Evolutionary conservation across 2,329 filamentous ascomycete species (phyloP).

Genomic region (Chalara sp.): DNA sequence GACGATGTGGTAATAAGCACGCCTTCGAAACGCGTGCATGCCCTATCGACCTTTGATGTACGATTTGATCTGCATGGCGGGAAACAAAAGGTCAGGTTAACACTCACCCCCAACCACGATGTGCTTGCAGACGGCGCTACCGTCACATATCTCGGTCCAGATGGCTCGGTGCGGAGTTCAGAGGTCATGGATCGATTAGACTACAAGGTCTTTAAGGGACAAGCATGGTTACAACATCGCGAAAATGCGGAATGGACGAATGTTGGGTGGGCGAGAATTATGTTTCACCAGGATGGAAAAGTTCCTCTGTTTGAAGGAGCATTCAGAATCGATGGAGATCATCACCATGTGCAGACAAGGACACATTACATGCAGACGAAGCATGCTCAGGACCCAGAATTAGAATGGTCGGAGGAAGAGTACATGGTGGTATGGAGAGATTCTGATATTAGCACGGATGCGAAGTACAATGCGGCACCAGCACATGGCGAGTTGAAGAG

Average conservation of each 20-base stretch:
- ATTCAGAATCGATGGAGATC: slow-evolving; percentile 72
- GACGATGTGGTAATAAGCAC: slow-evolving; percentile 73
- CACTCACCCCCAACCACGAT: slow-evolving; percentile 85
- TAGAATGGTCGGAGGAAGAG: slow-evolving; percentile 49
- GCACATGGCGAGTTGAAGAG: slow-evolving; percentile 37
- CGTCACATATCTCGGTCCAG: slow-evolving; percentile 62
- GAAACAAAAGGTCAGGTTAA: slow-evolving; percentile 66
- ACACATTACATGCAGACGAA: slow-evolving; percentile 68
- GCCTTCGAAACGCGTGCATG: slow-evolving; percentile 70
- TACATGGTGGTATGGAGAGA: slow-evolving; percentile 90
- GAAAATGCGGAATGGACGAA: slow-evolving; percentile 63
- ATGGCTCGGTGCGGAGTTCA: slow-evolving; percentile 61
- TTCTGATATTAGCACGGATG: slow-evolving; percentile 60
- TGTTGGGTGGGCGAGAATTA: slow-evolving; percentile 81
- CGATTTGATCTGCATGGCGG: slow-evolving; percentile 67
- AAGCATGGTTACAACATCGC: slow-evolving; percentile 60
- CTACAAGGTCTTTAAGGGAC: slow-evolving; percentile 80
- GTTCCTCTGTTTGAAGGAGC: slow-evolving; percentile 83
- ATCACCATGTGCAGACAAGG: slow-evolving; percentile 79
- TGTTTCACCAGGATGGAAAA: slow-evolving; percentile 68
- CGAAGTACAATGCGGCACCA: slow-evolving; percentile 36
- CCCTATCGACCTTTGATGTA: slow-evolving; percentile 77
- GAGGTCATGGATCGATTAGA: slow-evolving; percentile 65
- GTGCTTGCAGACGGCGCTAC: slow-evolving; percentile 71
- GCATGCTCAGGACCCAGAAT: slow-evolving; percentile 61